phyloP scores from a whole-genome alignment of 371 early-diverging fungal species.

The Chytridium lagenaria region DNA sequence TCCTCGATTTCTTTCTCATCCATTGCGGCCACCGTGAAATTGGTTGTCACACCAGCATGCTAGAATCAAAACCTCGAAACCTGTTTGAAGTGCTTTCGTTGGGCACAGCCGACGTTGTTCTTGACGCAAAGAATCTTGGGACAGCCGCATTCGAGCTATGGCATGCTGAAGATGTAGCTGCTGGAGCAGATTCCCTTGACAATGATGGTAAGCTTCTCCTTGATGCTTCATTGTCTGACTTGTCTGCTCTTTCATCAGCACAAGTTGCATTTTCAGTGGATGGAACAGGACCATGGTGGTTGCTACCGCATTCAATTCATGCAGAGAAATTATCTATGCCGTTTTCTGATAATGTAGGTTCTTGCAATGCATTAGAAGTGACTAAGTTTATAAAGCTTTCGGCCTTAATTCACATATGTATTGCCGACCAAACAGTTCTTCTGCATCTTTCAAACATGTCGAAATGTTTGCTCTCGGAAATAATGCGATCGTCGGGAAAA shows the following conservation, averaged over 20 bases:
- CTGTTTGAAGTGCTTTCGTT: neutral
- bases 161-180: neutral
- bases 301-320: neutral
- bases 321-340: neutral
- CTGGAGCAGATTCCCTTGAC: neutral
- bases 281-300: neutral
- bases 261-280: conserved; percentile 5
- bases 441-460: neutral
- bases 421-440: neutral
- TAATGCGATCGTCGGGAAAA: neutral
- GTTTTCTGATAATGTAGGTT: neutral
- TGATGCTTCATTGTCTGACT: too few relatives aligned
- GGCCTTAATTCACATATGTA: neutral
- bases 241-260: neutral
- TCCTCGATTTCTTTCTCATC: neutral
- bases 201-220: too few relatives aligned
- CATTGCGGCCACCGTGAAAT: neutral
- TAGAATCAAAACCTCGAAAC: too few relatives aligned
- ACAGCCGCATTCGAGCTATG: conserved; percentile 9
- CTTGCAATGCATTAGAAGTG: neutral
- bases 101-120: neutral
- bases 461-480: neutral
- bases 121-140: conserved; percentile 10
- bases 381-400: neutral
- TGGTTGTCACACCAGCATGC: conserved; percentile 3